These are phyloP conservation scores for Jatropha podagrica DNA, from an alignment of 441 rosid genomes.

Conservation along the genomic window DNA sequence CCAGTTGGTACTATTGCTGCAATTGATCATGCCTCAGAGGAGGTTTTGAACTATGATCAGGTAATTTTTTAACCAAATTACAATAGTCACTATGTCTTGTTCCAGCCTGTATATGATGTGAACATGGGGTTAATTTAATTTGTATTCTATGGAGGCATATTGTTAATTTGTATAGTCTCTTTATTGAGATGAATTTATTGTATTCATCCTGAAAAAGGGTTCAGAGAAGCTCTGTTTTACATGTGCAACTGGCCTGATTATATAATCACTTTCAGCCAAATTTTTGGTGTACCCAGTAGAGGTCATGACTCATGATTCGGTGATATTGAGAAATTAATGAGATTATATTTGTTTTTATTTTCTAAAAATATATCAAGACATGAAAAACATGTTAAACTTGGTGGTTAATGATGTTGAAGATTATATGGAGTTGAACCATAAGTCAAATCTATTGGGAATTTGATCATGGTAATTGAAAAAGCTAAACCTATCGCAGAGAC, in stretches of 20 bases:
- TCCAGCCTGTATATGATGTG: background rate
- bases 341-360: background rate
- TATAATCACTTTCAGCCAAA: background rate
- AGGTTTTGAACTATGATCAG: slow-evolving; percentile 86
- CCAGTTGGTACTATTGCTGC: slow-evolving; percentile 96
- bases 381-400: background rate
- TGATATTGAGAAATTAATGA: background rate
- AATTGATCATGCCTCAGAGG: slow-evolving; percentile 78
- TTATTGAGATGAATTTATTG: background rate
- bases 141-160: background rate
- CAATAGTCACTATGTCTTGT: background rate
- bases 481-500: background rate
- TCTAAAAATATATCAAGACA: no score
- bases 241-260: no score
- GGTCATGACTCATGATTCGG: background rate
- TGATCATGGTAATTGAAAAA: background rate
- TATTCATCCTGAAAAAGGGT: background rate
- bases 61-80: slow-evolving; percentile 27
- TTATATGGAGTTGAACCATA: background rate
- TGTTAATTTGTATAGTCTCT: background rate
- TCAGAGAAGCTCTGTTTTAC: background rate
- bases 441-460: background rate
- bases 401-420: background rate
- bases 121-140: background rate
- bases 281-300: background rate